Conservation (phyloP, 2,329 filamentous ascomycete species). For the Colletotrichum costaricense region DNA sequence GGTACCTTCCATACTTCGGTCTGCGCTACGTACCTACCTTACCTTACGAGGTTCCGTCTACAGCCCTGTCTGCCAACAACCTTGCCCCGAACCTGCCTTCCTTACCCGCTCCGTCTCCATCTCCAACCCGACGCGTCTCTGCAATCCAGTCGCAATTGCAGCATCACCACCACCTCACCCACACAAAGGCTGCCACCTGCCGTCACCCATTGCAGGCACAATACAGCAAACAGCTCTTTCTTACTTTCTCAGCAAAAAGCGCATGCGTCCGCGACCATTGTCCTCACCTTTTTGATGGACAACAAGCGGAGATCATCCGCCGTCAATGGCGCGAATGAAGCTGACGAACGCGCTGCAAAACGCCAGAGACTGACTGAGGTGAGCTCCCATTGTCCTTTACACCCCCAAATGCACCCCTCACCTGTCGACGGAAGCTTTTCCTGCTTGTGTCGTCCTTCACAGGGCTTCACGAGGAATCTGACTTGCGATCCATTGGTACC, state of each 20-base stretch:
- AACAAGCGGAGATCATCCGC: constrained; percentile 65
- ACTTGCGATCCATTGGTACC: neutral
- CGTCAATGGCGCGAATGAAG: constrained; percentile 57
- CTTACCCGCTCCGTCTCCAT: constrained; percentile 6
- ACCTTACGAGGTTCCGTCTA: neutral
- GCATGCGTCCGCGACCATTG: constrained; percentile 24
- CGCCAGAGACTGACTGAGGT: constrained; percentile 65
- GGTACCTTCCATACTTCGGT: neutral
- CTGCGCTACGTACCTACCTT: constrained; percentile 7
- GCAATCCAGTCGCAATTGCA: constrained; percentile 18
- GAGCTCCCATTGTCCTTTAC: constrained; percentile 41
- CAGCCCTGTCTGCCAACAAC: constrained; percentile 25
- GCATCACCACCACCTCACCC: constrained; percentile 23
- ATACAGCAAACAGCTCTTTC: neutral
- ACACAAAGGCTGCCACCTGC: neutral
- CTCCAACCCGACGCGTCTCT: constrained; percentile 33
- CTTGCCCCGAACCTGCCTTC: constrained; percentile 4
- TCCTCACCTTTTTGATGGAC: constrained; percentile 55
- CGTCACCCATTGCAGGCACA: constrained; percentile 23
- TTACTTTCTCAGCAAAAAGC: neutral
- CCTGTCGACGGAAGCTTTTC: constrained; percentile 35
- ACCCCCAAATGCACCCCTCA: constrained; percentile 29
- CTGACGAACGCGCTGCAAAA: constrained; percentile 66
- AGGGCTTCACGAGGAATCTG: neutral
- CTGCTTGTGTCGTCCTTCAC: neutral